Conservation (phyloP, 805 yeast species). For the Yarrowia sp. region DNA sequence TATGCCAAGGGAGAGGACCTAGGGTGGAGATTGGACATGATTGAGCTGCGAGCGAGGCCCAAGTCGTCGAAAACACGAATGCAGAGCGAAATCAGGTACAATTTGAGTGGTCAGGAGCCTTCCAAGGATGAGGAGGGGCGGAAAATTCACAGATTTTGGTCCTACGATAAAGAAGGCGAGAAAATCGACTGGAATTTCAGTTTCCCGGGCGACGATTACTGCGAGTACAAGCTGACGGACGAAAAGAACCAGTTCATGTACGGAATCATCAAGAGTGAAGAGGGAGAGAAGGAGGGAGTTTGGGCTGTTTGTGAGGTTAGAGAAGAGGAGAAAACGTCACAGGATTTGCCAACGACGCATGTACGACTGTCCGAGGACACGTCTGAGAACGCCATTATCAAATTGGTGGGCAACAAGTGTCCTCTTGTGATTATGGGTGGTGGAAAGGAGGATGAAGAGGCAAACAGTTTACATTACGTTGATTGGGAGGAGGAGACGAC, state of each 20-base stretch:
- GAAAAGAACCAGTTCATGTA: slow-evolving; percentile 15
- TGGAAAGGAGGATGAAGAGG: slow-evolving; percentile 3
- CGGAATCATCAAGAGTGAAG: not conserved
- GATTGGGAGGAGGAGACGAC: not conserved
- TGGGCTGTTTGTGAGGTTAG: not conserved
- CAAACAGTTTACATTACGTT: slow-evolving; percentile 1
- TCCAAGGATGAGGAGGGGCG: not conserved
- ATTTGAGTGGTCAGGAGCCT: slow-evolving; percentile 3
- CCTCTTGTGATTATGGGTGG: slow-evolving; percentile 13
- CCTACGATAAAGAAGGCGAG: not conserved
- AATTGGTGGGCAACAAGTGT: slow-evolving; percentile 1
- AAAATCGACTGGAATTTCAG: slow-evolving; percentile 10
- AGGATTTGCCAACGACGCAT: slow-evolving; percentile 1
- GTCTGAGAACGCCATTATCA: slow-evolving; percentile 7
- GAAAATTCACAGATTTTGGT: slow-evolving; percentile 16
- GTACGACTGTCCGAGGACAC: not conserved
- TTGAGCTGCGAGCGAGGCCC: not conserved
- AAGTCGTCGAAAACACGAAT: slow-evolving; percentile 2
- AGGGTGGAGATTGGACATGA: slow-evolving; percentile 18
- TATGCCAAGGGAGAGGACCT: not conserved
- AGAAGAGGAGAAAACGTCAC: not conserved
- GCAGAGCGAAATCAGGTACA: slow-evolving; percentile 27
- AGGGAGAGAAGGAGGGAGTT: slow-evolving; percentile 3
- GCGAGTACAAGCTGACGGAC: slow-evolving; percentile 23
- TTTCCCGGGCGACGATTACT: slow-evolving; percentile 7